Base-by-base conservation (phyloP, 2,329 filamentous ascomycete genomes). In the Stromatinia cepivora region DNA sequence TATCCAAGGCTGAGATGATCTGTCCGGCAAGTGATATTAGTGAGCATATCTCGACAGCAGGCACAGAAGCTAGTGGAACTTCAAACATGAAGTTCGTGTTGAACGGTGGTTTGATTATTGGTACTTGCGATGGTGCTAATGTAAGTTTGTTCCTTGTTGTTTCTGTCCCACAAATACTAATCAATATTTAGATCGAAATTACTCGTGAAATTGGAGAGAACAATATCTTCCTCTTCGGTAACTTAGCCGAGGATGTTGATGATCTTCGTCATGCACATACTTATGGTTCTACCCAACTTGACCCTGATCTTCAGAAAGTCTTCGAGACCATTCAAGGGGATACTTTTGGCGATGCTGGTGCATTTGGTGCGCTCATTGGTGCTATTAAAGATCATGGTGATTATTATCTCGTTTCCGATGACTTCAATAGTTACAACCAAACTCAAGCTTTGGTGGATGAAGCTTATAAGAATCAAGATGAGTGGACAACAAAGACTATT, bases 11-110 rank as follows among this genome's bases (percentile, higher is more conserved):
- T 4, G 95, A 99, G 82, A 94, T 98, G 77, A 97, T 99, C 77
- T 88, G 88, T 73, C 95, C 95, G 17, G 95, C 95, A 17, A 97
- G 93, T 28, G 95, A 99, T 77, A 90, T 99, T 77, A 97, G 93
- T 81, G 95, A 99, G 83, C 95, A 99, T 80, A 99, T 99, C 78
- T 98, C 95, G 3, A 99, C 95, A 34, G 95, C 95, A 50, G 95
- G 95, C 63, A 99, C 95, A 1, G 95, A 99, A 85, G 88, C 88
- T 28, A 89, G 87, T 73, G 94, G 94, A 72, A 97, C 93, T 17
- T 97, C 92, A 78, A 99, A 99, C 87, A 99, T 99, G 95, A 99
- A 99, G 82, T 99, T 99, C 80, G 95, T 97, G 20, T 86, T 99
- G 77, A 99, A 98, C 77, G 95, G 95, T 73, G 95, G 95, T 73